Evolutionary conservation across 163 green algal species (phyloP), one percentile per base, ranked within the genome.

Genomic region (Chlamydomonas reinhardtii): DNA sequence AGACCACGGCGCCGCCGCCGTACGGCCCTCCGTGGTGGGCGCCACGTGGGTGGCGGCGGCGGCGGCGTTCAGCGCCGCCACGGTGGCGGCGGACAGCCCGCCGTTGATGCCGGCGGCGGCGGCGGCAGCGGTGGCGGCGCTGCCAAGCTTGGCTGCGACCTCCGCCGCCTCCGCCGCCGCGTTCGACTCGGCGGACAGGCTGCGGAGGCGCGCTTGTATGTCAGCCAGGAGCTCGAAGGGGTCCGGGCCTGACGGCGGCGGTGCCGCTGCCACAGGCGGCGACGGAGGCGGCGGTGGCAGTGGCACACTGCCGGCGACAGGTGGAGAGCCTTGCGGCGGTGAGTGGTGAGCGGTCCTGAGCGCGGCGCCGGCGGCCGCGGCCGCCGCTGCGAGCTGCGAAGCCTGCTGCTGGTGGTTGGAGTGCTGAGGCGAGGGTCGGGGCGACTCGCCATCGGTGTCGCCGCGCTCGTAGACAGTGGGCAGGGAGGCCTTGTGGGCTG

Each of bases 391-490:
- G 12, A 56, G 48, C 11, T 9, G 48, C 2, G 48, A 56, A 14
- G 14, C 48, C 17, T 56, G 48, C 17, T 56, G 48, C 11, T 56
- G 19, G 48, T 56, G 48, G 1, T 17, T 17, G n/a, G n/a, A n/a
- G 11, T 56, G 48, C 48, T 56, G 48, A 1, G 48, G 48, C 12
- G 48, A 56, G 48, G 48, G 48, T 1, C 48, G 48, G 14, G 48
- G 6, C 48, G 48, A 56, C 43, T 77, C 72, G 25, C 43, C 35
- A 29, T 77, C 73, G 0, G 73, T 79, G 31, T 81, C 74, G 0
- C 48, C 48, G 48, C 74, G 74, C 34, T 85, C 78, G 68, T 85
- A 85, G n/a, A 85, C 78, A 14, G 78, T 85, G 5, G 78, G 78
- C 52, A 85, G 54, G 8, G 66, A 32, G 52, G 25, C 22, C 14